These are phyloP conservation scores for Pythium monospermum DNA, from an alignment of 352 stramenopile species.

Conservation along the genomic window DNA sequence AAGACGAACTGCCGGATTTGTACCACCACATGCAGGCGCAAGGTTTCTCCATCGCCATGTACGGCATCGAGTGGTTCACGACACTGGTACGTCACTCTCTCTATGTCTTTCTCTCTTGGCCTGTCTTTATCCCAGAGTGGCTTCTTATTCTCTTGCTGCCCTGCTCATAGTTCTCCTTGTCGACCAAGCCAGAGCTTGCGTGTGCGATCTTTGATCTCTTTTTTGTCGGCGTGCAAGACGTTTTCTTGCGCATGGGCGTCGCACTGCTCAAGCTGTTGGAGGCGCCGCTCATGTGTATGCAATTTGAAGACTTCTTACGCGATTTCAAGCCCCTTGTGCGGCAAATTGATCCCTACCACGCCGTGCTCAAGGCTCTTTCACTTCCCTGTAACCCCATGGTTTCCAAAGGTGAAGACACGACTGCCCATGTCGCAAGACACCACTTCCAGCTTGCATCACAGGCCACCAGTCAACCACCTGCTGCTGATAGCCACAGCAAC, in stretches of 20 bases:
- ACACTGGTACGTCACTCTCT: constrained; percentile 40
- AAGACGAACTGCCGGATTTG: constrained; percentile 57
- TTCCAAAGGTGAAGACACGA: constrained; percentile 44
- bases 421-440: constrained; percentile 39
- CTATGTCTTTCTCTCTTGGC: background rate
- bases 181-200: constrained; percentile 73
- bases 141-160: background rate
- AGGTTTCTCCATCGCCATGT: constrained; percentile 77
- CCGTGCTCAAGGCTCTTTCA: constrained; percentile 52
- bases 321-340: constrained; percentile 79
- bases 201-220: constrained; percentile 85
- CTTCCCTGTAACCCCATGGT: constrained; percentile 45
- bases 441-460: constrained; percentile 31
- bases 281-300: constrained; percentile 79
- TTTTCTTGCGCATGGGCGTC: constrained; percentile 75
- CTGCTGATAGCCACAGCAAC: background rate
- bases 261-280: constrained; percentile 77
- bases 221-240: constrained; percentile 71
- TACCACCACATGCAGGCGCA: constrained; percentile 52
- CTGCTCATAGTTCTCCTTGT: constrained; percentile 60
- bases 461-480: background rate
- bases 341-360: constrained; percentile 74
- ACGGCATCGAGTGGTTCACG: constrained; percentile 87
- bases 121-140: no score
- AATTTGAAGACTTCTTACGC: constrained; percentile 75